Base-by-base conservation (phyloP, 371 early-diverging fungal genomes). In the Cokeromyces recurvatus region DNA sequence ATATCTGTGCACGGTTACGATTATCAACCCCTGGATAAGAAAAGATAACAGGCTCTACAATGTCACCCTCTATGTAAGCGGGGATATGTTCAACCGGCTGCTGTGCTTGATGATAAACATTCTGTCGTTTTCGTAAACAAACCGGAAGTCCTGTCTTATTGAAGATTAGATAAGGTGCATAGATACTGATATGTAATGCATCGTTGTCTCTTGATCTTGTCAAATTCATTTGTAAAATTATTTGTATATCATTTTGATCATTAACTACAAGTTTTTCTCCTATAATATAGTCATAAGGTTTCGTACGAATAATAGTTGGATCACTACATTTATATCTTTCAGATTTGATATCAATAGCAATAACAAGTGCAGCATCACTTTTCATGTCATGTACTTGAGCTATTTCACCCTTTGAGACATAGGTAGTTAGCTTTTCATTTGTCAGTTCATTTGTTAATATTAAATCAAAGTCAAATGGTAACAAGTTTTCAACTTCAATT, bases 401-500 rank as follows among this genome's bases (percentile, higher is more conserved):
- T 0, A 68, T 53, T 0, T 56, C 71, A 2, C 90, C 91, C 38
- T 67, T 63, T 24, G 53, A 43, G 24, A 90, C 43, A 23, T 41
- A 24, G 3, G 71, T 61, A 2, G 50, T 38, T 9, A 52, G 36
- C 8, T 55, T 59, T 40, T 76, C 68, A 46, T 78, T 81, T 4
- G 65, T 59, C 3, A 82, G 59, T 40, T 53, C 53, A 17, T 73
- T 59, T 19, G 42, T 37, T 20, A 73, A 16, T 2, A 48, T 62
- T 34, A 82, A 74, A 32, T 78, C 67, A 45, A 90, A 60, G 40
- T 82, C 74, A 57, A 78, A 87, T 0, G 94, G 94, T 22, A 94
- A 63, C n/a, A 88, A 62, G 53, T 94, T 94, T 61, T 91, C 91
- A 5, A 94, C 62, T 56, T 85, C 80, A 47, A 92, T 62, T 10